Evolutionary conservation across 441 rosid species (phyloP).

Genomic region (Theobroma grandiflorum): DNA sequence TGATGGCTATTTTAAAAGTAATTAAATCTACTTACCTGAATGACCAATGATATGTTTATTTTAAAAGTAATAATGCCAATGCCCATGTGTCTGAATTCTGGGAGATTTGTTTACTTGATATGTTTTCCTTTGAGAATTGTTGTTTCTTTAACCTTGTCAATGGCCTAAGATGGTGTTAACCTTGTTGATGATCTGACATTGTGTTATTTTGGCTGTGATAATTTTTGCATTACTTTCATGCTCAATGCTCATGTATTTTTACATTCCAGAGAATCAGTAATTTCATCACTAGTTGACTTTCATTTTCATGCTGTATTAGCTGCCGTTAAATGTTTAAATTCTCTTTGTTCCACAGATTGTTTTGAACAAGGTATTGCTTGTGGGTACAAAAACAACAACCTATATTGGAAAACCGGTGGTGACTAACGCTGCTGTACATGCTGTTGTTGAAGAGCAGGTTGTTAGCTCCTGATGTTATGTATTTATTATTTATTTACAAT

Average conservation of each 20-base stretch:
- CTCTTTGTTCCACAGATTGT: constrained; percentile 57
- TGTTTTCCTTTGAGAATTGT: no score
- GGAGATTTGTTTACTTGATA: no score
- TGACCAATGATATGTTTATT: not conserved
- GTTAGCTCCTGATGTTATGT: constrained; percentile 1
- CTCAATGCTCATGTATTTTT: not conserved
- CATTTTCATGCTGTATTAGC: not conserved
- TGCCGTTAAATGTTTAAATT: constrained; percentile 2
- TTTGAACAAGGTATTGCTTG: constrained; percentile 90
- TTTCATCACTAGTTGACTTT: not conserved
- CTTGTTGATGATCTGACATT: no score
- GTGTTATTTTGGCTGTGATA: no score
- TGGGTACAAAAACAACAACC: constrained; percentile 83
- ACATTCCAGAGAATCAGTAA: not conserved
- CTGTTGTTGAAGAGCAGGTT: constrained; percentile 94
- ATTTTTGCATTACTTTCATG: not conserved
- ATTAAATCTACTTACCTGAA: not conserved
- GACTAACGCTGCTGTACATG: constrained; percentile 93
- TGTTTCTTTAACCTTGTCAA: no score
- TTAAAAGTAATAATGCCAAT: no score
- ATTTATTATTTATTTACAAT: not conserved
- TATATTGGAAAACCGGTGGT: constrained; percentile 93
- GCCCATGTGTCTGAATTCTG: no score
- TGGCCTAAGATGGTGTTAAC: no score
- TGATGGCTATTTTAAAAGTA: not conserved